Percentiles rank a stretch among this genome's conserved stretches.
Conservation (phyloP, 306 rosid genomes). For the Rosa lucieae region DNA sequence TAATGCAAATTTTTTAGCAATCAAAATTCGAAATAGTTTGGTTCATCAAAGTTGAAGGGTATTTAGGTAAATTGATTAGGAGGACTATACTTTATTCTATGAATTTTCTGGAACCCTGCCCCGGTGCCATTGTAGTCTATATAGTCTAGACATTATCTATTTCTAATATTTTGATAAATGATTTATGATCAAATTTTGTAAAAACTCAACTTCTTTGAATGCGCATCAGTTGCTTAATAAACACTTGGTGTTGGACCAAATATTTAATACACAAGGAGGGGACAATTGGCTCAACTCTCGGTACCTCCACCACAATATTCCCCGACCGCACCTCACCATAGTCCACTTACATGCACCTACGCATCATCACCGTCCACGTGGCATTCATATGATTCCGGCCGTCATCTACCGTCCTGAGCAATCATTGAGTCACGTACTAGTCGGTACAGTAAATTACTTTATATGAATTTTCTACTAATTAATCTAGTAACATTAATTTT, state of each 20-base stretch:
- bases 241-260: constrained; percentile 9
- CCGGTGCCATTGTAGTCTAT: not conserved
- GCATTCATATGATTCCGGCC: constrained; percentile 14
- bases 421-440: too few species aligned
- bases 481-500: too few species aligned
- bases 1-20: too few species aligned
- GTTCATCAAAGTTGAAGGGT: not conserved
- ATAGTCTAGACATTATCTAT: not conserved
- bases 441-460: too few species aligned
- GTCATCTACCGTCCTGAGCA: not conserved
- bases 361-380: constrained; percentile 22
- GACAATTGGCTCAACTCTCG: constrained; percentile 32
- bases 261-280: constrained; percentile 16
- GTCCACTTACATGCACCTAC: not conserved
- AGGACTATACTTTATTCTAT: not conserved
- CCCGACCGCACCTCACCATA: not conserved
- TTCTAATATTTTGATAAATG: not conserved
- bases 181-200: not conserved
- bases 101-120: not conserved
- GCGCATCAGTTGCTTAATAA: constrained; percentile 17
- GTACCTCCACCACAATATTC: constrained; percentile 24
- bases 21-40: not conserved
- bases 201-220: constrained; percentile 24
- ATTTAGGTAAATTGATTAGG: not conserved
- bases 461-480: too few species aligned